Conservation (phyloP, 768 basidiomycete species). For the Boletus reticuloceps region DNA sequence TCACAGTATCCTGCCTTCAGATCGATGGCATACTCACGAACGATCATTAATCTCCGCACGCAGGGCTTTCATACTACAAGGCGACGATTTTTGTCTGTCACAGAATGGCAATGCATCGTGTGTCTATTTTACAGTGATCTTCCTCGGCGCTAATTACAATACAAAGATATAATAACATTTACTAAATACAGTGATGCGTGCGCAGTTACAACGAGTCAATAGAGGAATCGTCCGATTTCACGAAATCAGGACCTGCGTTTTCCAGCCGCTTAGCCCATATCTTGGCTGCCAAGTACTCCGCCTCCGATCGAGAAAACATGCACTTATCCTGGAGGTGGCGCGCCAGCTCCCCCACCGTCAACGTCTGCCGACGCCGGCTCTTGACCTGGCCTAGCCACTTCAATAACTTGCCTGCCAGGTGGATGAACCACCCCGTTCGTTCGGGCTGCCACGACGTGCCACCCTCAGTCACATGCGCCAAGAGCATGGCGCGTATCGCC, state of each 20-base stretch:
- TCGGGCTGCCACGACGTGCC: slow-evolving; percentile 21
- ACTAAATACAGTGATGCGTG: background rate
- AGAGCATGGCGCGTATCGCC: slow-evolving; percentile 22
- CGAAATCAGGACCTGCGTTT: slow-evolving; percentile 19
- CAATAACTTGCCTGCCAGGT: slow-evolving; percentile 18
- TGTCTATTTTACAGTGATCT: background rate
- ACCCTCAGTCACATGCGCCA: slow-evolving; percentile 14
- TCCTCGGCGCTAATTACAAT: too few relatives aligned
- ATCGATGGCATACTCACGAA: background rate
- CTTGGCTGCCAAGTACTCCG: slow-evolving; percentile 18
- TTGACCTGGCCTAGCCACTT: slow-evolving; percentile 20
- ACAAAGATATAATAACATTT: slow-evolving; percentile 8
- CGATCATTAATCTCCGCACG: slow-evolving; percentile 8
- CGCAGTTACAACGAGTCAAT: slow-evolving; percentile 5
- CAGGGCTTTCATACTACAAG: background rate
- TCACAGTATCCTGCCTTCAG: background rate
- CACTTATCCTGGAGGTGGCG: slow-evolving; percentile 24
- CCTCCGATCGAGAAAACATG: slow-evolving; percentile 22
- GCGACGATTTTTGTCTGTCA: slow-evolving; percentile 1
- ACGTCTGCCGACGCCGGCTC: slow-evolving; percentile 4
- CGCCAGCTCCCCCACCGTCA: slow-evolving; percentile 19
- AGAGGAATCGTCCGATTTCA: slow-evolving; percentile 19
- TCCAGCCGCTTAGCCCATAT: slow-evolving; percentile 25
- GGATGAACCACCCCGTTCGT: slow-evolving; percentile 22
- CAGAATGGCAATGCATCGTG: slow-evolving; percentile 1